Base-by-base conservation (phyloP, 1,284 basidiomycete genomes). In the Singerocomus rubriflavus region DNA sequence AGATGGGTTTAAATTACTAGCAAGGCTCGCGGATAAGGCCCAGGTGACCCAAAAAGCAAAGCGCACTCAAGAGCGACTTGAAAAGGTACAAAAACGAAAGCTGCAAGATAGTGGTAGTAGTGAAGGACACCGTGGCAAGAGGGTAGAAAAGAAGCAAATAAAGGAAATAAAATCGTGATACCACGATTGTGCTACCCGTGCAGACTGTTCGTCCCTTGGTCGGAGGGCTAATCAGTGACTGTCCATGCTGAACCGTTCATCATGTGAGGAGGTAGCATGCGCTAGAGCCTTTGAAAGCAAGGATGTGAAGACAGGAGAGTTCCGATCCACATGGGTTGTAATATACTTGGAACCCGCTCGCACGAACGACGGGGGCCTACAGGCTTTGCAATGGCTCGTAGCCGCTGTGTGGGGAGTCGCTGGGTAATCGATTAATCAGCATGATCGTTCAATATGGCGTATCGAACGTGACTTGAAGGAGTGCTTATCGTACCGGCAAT, bases 1-100 rank as follows among this genome's bases (percentile, higher is more conserved):
- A 13, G 69, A 79, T 57, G 68, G 71, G 9, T 75, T 77, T 53
- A 65, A 55, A 42, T 55, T 62, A 35, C 65, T 79, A 35, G 73
- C 72, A 6, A 62, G 61, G 42, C 52, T 67, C 47, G 60, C 63
- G 2, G 66, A 72, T 25, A 65, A 67, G 21, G 60, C 55, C 26
- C 61, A 51, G 35, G 68, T 63, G 36, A 58, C 41, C 46, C 67
- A 57, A 40, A 65, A 60, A 51, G 67, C 59, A 48, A 64, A 48
- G 61, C 57, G 43, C 52, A 72, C 72, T 57, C 54, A 65, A 54
- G 63, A 68, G 27, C 66, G 62, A 54, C 40, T 37, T 25, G 59
- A 55, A 52, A 66, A 69, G 40, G 60, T 66, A 43, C 70, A 63
- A 52, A 73, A 73, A 50, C 67, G 65, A 58, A 71, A 64, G 55